These are phyloP conservation scores for Xylaria sp. DNA, from an alignment of 2,329 filamentous ascomycete genomes.

Conservation along the genomic window DNA sequence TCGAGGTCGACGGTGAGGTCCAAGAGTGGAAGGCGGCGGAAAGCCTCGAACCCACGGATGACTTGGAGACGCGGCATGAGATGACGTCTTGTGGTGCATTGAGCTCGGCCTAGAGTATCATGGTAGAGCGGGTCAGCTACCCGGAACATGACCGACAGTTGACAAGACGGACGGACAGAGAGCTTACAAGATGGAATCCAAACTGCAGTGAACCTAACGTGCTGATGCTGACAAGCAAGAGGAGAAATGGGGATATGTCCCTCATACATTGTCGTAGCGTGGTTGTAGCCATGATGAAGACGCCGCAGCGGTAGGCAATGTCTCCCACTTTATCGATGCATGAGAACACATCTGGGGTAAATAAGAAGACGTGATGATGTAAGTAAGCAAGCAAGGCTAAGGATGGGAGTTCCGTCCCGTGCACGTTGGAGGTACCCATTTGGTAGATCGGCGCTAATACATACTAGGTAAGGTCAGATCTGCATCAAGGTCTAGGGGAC, in stretches of 20 bases:
- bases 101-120: slow-evolving; percentile 76
- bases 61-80: slow-evolving; percentile 75
- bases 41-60: slow-evolving; percentile 52
- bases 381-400: no score
- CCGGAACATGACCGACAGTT: slow-evolving; percentile 15
- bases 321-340: neutral
- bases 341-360: neutral
- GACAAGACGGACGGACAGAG: neutral
- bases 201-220: slow-evolving; percentile 93
- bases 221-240: slow-evolving; percentile 78
- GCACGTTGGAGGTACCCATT: neutral
- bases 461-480: no score
- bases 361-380: neutral
- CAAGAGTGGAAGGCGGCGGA: slow-evolving; percentile 43
- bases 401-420: neutral
- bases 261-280: slow-evolving; percentile 49
- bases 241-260: slow-evolving; percentile 77
- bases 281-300: slow-evolving; percentile 39
- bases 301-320: neutral
- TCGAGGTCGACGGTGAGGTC: slow-evolving; percentile 44
- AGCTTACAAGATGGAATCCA: slow-evolving; percentile 85
- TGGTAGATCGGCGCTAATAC: neutral
- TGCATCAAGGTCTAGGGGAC: no score
- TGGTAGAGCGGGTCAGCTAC: slow-evolving; percentile 15
- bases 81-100: slow-evolving; percentile 96